Evolutionary conservation across 1,284 basidiomycete species (phyloP), one percentile per base, ranked within the genome.

Genomic region (Microstroma glucosiphilum): DNA sequence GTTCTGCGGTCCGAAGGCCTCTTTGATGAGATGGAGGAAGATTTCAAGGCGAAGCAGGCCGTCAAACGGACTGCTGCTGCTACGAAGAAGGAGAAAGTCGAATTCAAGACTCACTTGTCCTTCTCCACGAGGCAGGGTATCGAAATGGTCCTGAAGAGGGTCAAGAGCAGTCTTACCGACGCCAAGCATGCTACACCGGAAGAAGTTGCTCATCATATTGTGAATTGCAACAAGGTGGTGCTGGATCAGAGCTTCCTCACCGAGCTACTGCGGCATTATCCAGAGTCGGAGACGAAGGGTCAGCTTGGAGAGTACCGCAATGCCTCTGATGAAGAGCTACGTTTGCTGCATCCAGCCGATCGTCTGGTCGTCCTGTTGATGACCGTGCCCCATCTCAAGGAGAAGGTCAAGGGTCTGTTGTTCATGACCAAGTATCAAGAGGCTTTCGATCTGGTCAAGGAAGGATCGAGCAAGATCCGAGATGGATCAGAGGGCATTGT

Each of bases 351-450:
- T 81, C 89, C 90, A 2, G 90, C 96, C 8, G 94, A 99, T 81
- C 87, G 96, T 25, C 85, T 99, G 51, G 93, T 99, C 87, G 92
- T 98, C 43, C 89, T 96, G 70, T 83, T 97, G 49, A 96, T 98
- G 77, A 92, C 96, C 77, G 92, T 97, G 51, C 88, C 96, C 53
- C 89, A 92, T 58, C 83, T 99, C n/a, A 86, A 85, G 26, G 89
- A 91, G 56, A 88, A 96, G 26, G 88, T 97, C 66, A 88, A 96
- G 74, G 89, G 92, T 13, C 93, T 98, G 91, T 83, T 97, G 46
- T 97, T 92, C 81, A 70, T 70, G 73, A 73, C 73, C 15, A 68
- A 69, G 64, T 79, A 78, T 67, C 63, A 67, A 59, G 77, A 79
- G 60, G 75, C 72, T 11, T 70, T 66, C 55, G 76, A 78, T 23